Evolutionary conservation across 164 flowering plant species (phyloP), one percentile per base, ranked within the genome.

Genomic region (Warburgia ugandensis): DNA sequence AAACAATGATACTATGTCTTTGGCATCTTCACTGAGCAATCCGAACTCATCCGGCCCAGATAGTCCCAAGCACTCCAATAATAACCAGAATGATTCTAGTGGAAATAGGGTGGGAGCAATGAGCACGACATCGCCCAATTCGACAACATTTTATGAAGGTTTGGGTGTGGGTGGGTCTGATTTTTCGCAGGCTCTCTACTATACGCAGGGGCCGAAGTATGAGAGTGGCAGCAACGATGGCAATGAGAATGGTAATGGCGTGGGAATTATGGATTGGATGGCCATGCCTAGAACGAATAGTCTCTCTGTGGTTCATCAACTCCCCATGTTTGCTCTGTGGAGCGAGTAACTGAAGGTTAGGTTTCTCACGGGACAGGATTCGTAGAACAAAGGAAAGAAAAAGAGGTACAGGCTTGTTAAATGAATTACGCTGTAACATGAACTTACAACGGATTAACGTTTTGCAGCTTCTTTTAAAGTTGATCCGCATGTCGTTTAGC

Each of bases 321-420:
- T 68, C 5, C 79, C 88, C 1, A 66, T 79, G 65, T 81, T 79
- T 72, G 84, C 65, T 17, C 42, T 59, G 25, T 59, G 63, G 63
- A 59, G 52, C 25, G 57, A 59, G 28, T 59, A 45, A 59, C 23
- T n/a, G 25, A 21, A 40, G 9, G 21, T n/a, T n/a, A 30, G 41
- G 35, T 13, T 39, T 39, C 8, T 39, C 6, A 2, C 17, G 16
- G 16, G 16, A 39, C 20, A 39, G 16, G 37, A n/a, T 33, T n/a
- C 37, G 14, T 33, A 33, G 14, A 33, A 33, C 13, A 33, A 33
- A 14, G 11, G 11, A 11, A 39, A 39, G 17, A 39, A 40, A 10
- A 41, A 29, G 27, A 23, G 6, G 19, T 43, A n/a, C 11, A 11
- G 25, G 29, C n/a, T 22, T 22, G 47, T 43, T 43, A 25, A 16